These are phyloP conservation scores for Aspergillus incahuasiensis DNA, from an alignment of 495 filamentous ascomycete genomes.

Conservation along the genomic window DNA sequence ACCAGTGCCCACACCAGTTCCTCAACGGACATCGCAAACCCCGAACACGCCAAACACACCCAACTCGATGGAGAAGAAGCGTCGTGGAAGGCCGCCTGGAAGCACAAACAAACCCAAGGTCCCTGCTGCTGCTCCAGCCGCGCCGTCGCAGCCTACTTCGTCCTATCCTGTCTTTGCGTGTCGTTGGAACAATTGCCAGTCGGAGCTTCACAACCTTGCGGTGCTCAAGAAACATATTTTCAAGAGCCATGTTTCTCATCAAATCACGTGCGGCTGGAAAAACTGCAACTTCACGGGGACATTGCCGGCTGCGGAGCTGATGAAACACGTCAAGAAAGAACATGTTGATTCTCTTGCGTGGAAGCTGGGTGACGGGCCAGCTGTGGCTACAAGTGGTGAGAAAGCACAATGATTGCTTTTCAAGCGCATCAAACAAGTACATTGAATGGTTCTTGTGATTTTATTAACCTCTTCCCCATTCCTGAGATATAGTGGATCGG, in stretches of 20 bases:
- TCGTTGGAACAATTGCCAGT: constrained; percentile 59
- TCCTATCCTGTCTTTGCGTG: constrained; percentile 53
- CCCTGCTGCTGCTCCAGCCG: neutral
- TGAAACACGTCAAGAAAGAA: constrained; percentile 52
- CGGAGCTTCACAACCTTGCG: constrained; percentile 70
- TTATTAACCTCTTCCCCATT: constrained; percentile 19
- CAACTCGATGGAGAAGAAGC: constrained; percentile 11
- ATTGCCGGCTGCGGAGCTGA: constrained; percentile 42
- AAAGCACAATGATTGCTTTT: constrained; percentile 21
- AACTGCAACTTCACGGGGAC: constrained; percentile 22
- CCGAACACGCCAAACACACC: constrained; percentile 4
- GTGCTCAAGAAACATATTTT: constrained; percentile 64
- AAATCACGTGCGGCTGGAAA: constrained; percentile 33
- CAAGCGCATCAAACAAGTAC: constrained; percentile 7
- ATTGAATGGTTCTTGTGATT: constrained; percentile 4
- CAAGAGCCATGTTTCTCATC: constrained; percentile 45
- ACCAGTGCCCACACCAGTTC: neutral
- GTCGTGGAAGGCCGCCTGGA: constrained; percentile 20
- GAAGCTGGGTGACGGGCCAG: constrained; percentile 64
- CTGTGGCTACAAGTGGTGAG: constrained; percentile 45
- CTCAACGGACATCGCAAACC: neutral
- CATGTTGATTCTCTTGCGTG: constrained; percentile 60
- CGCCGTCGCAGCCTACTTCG: neutral
- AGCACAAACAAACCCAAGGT: constrained; percentile 14
- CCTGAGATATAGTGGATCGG: constrained; percentile 13